phyloP scores from a whole-genome alignment of 805 yeast genomes.

The Spathaspora boniae region DNA sequence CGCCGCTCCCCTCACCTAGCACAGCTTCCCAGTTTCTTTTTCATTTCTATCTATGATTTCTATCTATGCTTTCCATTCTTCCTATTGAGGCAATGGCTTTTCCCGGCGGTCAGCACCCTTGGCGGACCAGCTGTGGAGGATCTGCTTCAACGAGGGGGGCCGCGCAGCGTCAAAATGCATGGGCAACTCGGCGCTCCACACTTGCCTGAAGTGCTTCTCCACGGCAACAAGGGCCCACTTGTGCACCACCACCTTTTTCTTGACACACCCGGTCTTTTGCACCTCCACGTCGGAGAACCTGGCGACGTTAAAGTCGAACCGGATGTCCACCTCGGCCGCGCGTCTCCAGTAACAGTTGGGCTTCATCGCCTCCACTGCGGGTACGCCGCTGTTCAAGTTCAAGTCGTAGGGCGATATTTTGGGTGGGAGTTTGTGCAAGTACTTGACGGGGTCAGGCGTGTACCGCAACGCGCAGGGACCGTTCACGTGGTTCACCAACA shows the following conservation, averaged over 20 bases:
- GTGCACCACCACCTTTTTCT: not conserved
- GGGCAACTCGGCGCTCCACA: not conserved
- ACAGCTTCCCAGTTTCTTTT: no score
- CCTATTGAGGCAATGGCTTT: no score
- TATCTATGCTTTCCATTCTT: no score
- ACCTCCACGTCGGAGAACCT: no score
- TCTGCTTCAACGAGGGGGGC: no score
- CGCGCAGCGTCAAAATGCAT: no score
- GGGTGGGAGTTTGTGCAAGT: slow-evolving; percentile 15
- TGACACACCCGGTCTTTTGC: not conserved
- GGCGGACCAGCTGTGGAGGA: no score
- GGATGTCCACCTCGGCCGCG: slow-evolving; percentile 2
- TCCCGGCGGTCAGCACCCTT: no score
- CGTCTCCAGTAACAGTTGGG: slow-evolving; percentile 15
- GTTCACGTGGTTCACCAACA: slow-evolving; percentile 22
- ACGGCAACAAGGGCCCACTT: slow-evolving; percentile 1
- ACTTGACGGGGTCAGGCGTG: slow-evolving; percentile 10
- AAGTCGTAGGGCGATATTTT: slow-evolving; percentile 18
- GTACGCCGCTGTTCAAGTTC: slow-evolving; percentile 7
- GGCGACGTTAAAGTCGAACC: not conserved
- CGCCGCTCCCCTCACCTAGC: no score
- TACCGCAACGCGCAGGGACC: slow-evolving; percentile 21
- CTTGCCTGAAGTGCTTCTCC: slow-evolving; percentile 2
- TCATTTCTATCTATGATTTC: no score
- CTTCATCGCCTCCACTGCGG: no score